Conservation (phyloP, 192 early-diverging fungal species). For the Jimgerdemannia lactiflua region DNA sequence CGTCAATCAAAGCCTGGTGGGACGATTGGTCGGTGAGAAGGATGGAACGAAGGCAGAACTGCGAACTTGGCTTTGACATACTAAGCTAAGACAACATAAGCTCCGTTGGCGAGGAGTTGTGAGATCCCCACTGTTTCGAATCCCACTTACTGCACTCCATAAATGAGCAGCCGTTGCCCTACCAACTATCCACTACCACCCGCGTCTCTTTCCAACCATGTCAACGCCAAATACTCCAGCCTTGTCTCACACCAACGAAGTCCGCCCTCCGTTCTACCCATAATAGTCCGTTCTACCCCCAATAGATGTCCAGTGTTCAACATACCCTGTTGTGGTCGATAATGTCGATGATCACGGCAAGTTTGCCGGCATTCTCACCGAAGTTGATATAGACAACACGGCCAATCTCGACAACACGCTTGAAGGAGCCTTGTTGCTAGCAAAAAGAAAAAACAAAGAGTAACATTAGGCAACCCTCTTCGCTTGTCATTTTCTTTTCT, state of each 20-base stretch:
- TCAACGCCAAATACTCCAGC: too few relatives aligned
- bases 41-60: too few relatives aligned
- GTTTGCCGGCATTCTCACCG: constrained; percentile 94
- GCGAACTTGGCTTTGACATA: too few relatives aligned
- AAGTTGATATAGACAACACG: constrained; percentile 96
- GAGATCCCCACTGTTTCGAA: too few relatives aligned
- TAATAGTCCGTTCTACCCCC: too few relatives aligned
- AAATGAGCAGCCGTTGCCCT: too few relatives aligned
- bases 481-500: not conserved
- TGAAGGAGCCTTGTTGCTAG: constrained; percentile 62
- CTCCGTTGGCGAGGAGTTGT: too few relatives aligned
- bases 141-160: too few relatives aligned
- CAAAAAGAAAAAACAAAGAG: not conserved
- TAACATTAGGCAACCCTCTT: not conserved
- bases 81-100: not conserved
- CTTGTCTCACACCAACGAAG: too few relatives aligned
- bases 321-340: constrained; percentile 96
- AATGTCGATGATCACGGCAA: constrained; percentile 98
- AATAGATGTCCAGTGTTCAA: constrained; percentile 7
- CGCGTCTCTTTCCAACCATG: too few relatives aligned
- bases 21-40: not conserved
- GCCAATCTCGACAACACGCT: constrained; percentile 96
- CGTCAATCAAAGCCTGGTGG: constrained; percentile 87
- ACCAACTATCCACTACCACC: too few relatives aligned
- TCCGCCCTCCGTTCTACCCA: too few relatives aligned